phyloP scores from a whole-genome alignment of 257 asterid species.

The Cinchona pubescens region DNA sequence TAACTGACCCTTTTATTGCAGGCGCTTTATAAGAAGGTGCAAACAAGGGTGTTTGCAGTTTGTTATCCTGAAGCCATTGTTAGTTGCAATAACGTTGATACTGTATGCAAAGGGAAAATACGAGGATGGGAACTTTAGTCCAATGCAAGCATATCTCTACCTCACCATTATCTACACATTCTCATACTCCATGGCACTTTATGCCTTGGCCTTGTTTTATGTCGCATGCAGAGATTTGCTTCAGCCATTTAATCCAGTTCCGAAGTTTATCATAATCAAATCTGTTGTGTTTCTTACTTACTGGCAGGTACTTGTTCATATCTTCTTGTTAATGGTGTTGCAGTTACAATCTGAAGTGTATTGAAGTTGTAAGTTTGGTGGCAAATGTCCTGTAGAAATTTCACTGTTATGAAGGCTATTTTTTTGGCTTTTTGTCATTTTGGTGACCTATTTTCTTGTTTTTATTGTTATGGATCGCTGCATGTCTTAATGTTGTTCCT shows the following conservation, averaged over 20 bases:
- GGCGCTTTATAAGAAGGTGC: slow-evolving; percentile 96
- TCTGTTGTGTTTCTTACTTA: slow-evolving; percentile 92
- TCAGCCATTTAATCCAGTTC: slow-evolving; percentile 97
- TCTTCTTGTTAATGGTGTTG: neutral
- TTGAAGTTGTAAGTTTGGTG: neutral
- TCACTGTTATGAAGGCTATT: neutral
- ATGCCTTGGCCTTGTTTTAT: slow-evolving; percentile 86
- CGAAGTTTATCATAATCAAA: slow-evolving; percentile 88
- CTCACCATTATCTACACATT: slow-evolving; percentile 88
- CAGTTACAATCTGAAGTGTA: no score
- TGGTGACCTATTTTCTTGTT: no score
- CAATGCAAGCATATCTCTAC: slow-evolving; percentile 85
- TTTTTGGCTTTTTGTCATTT: neutral
- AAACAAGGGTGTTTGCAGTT: slow-evolving; percentile 98
- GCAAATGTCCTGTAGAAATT: neutral
- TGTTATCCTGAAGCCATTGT: slow-evolving; percentile 90
- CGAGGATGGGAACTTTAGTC: slow-evolving; percentile 89
- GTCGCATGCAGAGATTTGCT: slow-evolving; percentile 94
- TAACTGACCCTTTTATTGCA: slow-evolving; percentile 32
- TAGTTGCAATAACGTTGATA: slow-evolving; percentile 70
- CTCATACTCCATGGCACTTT: slow-evolving; percentile 92
- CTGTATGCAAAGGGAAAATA: slow-evolving; percentile 88
- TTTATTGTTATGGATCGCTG: no score
- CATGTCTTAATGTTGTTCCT: no score
- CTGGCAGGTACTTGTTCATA: slow-evolving; percentile 96